phyloP scores from a whole-genome alignment of 306 rosid species.

The Hippophae tibetana region DNA sequence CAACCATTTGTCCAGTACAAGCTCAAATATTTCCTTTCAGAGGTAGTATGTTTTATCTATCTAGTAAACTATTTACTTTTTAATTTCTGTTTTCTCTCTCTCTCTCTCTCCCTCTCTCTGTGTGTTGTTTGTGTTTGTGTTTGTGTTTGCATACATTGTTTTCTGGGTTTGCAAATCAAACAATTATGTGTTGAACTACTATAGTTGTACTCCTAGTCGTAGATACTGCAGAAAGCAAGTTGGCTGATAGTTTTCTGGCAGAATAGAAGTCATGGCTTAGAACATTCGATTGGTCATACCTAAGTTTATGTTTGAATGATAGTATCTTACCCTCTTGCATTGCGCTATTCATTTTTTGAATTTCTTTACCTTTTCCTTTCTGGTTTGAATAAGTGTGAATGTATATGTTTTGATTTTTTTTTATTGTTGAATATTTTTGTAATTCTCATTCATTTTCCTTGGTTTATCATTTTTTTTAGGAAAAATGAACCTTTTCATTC shows the following conservation, averaged over 20 bases:
- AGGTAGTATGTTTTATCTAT: slow-evolving; percentile 36
- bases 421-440: background rate
- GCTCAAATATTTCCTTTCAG: slow-evolving; percentile 39
- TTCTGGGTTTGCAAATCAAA: background rate
- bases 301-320: too few relatives aligned
- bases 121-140: background rate
- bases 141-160: background rate
- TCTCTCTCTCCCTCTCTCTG: too few relatives aligned
- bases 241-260: too few relatives aligned
- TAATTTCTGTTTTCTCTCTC: background rate
- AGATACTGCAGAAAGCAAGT: too few relatives aligned
- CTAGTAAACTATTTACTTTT: background rate
- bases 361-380: background rate
- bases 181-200: too few relatives aligned
- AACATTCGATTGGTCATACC: too few relatives aligned
- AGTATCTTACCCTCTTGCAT: too few relatives aligned
- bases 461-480: slow-evolving; percentile 26
- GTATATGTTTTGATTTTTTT: background rate
- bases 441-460: background rate
- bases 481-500: slow-evolving; percentile 59
- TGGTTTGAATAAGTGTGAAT: background rate
- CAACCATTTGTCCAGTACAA: slow-evolving; percentile 36
- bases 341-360: background rate
- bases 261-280: too few relatives aligned
- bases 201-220: too few relatives aligned